Evolutionary conservation across 2,329 filamentous ascomycete genomes (phyloP).

Genomic region (Botrytis aclada): DNA sequence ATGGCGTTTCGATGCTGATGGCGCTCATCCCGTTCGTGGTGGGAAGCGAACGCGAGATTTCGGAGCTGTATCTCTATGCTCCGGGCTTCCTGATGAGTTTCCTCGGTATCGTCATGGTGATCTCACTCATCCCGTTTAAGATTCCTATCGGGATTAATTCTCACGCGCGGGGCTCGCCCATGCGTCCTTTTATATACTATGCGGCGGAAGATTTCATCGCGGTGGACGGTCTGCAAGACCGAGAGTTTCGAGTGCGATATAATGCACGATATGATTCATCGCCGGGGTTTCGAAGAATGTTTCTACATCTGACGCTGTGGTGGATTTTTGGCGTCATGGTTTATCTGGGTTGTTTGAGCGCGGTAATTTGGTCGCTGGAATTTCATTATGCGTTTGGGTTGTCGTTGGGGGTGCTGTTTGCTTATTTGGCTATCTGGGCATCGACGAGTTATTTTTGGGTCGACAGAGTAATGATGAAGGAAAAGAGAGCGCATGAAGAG

Average conservation of each 20-base stretch:
- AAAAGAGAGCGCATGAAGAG: conserved; percentile 21
- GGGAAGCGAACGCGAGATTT: conserved; percentile 24
- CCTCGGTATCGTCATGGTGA: conserved; percentile 72
- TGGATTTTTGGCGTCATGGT: conserved; percentile 27
- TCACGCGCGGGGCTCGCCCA: conserved; percentile 25
- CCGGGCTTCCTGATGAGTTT: conserved; percentile 85
- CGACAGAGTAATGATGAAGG: conserved; percentile 23
- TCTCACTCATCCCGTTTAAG: conserved; percentile 73
- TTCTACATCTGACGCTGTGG: conserved; percentile 26
- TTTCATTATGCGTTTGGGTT: conserved; percentile 30
- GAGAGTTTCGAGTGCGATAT: conserved; percentile 28
- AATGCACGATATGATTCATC: conserved; percentile 28
- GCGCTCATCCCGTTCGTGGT: conserved; percentile 30
- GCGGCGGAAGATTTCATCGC: conserved; percentile 32
- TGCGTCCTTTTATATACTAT: conserved; percentile 31
- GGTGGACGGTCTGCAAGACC: conserved; percentile 30
- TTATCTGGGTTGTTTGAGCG: conserved; percentile 27
- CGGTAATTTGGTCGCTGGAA: conserved; percentile 28
- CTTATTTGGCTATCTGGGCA: conserved; percentile 28
- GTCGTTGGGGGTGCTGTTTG: conserved; percentile 26
- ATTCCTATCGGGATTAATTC: conserved; percentile 43
- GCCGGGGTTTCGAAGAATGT: conserved; percentile 25
- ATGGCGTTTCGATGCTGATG: conserved; percentile 27
- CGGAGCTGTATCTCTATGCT: conserved; percentile 43
- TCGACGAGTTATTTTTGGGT: conserved; percentile 23